Evolutionary conservation across 2,329 filamentous ascomycete genomes (phyloP).

Genomic region (Aspergillus felis): DNA sequence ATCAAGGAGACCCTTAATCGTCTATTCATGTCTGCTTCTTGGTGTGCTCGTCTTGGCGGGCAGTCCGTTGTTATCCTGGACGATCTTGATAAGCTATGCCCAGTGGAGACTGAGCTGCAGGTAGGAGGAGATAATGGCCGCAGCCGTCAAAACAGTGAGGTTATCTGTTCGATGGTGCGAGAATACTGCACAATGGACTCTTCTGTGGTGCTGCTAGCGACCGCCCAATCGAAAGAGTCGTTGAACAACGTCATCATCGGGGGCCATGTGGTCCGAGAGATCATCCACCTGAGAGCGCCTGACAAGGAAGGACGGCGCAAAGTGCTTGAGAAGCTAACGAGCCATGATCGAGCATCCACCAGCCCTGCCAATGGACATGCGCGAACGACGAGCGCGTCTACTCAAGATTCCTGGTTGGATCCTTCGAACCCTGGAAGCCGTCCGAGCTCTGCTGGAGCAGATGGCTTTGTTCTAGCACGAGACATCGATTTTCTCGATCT

Average conservation of each 20-base stretch:
- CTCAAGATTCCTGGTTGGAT: slow-evolving; percentile 71
- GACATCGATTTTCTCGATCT: slow-evolving; percentile 88
- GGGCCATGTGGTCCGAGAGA: slow-evolving; percentile 88
- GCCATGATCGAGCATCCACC: slow-evolving; percentile 35
- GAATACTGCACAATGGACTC: slow-evolving; percentile 79
- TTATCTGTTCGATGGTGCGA: slow-evolving; percentile 74
- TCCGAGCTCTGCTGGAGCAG: slow-evolving; percentile 43
- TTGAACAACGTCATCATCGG: slow-evolving; percentile 87
- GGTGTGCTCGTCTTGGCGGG: slow-evolving; percentile 84
- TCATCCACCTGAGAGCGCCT: slow-evolving; percentile 82
- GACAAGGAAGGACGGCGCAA: slow-evolving; percentile 84
- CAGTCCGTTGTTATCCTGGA: slow-evolving; percentile 82
- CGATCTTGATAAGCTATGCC: slow-evolving; percentile 88
- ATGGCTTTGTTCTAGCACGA: slow-evolving; percentile 69
- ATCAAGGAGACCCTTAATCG: slow-evolving; percentile 85
- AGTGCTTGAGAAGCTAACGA: slow-evolving; percentile 76
- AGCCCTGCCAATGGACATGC: slow-evolving; percentile 39
- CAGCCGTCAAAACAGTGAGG: slow-evolving; percentile 87
- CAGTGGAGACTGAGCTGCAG: slow-evolving; percentile 89
- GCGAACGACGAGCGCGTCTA: slow-evolving; percentile 33
- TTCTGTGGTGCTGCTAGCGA: slow-evolving; percentile 81
- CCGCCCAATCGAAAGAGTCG: slow-evolving; percentile 87
- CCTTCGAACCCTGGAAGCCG: slow-evolving; percentile 57
- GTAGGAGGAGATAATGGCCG: slow-evolving; percentile 90
- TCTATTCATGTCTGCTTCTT: slow-evolving; percentile 83